Conservation (phyloP, 1,139 yeast species). For the Hemisphaericaspora subhashii region DNA sequence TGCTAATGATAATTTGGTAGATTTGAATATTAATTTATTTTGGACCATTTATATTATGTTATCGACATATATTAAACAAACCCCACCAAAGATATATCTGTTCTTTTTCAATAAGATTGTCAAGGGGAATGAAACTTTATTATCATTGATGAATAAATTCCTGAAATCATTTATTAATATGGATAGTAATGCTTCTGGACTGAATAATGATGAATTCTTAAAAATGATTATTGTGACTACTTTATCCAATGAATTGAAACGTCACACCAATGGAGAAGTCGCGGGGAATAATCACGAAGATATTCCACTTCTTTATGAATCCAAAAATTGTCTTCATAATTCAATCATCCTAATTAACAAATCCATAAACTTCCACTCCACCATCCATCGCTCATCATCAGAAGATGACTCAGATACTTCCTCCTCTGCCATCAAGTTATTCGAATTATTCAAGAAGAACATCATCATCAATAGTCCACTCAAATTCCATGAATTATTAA, state of each 20-base stretch:
- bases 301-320: constrained; percentile 29
- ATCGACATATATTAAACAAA: constrained; percentile 36
- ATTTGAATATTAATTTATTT: constrained; percentile 30
- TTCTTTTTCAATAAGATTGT: constrained; percentile 31
- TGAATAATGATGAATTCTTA: constrained; percentile 26
- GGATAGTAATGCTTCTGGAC: too few species aligned
- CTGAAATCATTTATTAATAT: constrained; percentile 26
- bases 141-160: constrained; percentile 25
- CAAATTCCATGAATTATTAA: constrained; percentile 45
- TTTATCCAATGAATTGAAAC: constrained; percentile 44
- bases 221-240: constrained; percentile 40
- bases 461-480: constrained; percentile 45
- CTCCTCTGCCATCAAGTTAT: constrained; percentile 19
- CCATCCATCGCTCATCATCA: not conserved
- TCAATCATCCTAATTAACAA: constrained; percentile 48
- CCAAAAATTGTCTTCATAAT: constrained; percentile 45
- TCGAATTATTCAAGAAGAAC: constrained; percentile 44
- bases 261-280: constrained; percentile 26
- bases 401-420: constrained; percentile 3
- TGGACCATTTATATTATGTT: constrained; percentile 47
- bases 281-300: constrained; percentile 9
- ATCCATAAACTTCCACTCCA: constrained; percentile 29
- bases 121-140: constrained; percentile 18
- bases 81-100: constrained; percentile 39
- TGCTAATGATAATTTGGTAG: constrained; percentile 22